A percentile compares a stretch with the other conserved stretches of the same genome.
Conservation (phyloP, 2,329 filamentous ascomycete genomes). For the Grosmannia clavigera region DNA sequence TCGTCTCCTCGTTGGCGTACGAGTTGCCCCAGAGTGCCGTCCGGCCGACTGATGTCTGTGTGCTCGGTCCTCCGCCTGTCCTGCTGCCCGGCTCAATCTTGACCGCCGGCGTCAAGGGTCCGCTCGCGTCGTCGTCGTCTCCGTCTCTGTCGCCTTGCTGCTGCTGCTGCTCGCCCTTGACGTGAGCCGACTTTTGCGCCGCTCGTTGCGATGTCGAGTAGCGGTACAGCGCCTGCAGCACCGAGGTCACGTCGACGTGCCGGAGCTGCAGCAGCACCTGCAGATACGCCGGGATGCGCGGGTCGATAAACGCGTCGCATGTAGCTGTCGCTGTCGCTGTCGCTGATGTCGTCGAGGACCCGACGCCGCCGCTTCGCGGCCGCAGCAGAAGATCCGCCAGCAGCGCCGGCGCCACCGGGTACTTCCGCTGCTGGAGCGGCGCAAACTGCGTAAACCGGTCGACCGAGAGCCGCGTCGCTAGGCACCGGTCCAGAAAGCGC, state of each 20-base stretch:
- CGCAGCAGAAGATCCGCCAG: slow-evolving; percentile 48
- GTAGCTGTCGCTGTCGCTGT: background rate
- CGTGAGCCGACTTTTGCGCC: slow-evolving; percentile 11
- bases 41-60: background rate
- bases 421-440: slow-evolving; percentile 33
- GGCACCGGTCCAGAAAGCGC: slow-evolving; percentile 37
- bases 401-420: slow-evolving; percentile 36
- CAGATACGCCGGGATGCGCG: slow-evolving; percentile 46
- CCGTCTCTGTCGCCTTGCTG: background rate
- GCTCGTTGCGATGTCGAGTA: slow-evolving; percentile 41
- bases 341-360: background rate
- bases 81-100: slow-evolving; percentile 1
- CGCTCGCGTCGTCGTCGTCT: background rate
- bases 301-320: slow-evolving; percentile 41
- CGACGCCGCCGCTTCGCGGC: slow-evolving; percentile 24
- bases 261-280: slow-evolving; percentile 39
- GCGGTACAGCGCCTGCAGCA: slow-evolving; percentile 42
- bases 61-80: slow-evolving; percentile 7
- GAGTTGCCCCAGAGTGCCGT: slow-evolving; percentile 40
- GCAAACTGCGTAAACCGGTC: slow-evolving; percentile 41
- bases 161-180: slow-evolving; percentile 5
- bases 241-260: slow-evolving; percentile 40
- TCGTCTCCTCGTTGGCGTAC: slow-evolving; percentile 66
- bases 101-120: background rate
- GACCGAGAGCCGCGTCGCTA: slow-evolving; percentile 37